A percentile compares a stretch with the other conserved stretches of the same genome.
Conservation (phyloP, 192 early-diverging fungal genomes). For the Entomortierella chlamydospora region DNA sequence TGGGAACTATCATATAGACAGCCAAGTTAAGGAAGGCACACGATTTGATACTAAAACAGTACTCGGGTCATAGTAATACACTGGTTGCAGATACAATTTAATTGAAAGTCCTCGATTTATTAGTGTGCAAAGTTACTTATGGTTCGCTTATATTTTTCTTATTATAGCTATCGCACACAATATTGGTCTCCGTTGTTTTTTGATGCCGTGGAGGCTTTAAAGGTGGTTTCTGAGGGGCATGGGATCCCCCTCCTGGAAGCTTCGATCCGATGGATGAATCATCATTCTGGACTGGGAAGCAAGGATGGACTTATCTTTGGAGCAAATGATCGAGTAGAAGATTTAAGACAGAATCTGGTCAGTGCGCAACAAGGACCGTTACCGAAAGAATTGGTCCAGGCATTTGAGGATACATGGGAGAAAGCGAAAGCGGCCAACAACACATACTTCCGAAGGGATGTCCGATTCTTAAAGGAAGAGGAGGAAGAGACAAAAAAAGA, state of each 20-base stretch:
- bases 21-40: conserved; percentile 8
- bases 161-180: conserved; percentile 19
- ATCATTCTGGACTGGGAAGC: conserved; percentile 25
- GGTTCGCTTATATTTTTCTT: neutral
- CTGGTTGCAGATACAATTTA: too few species aligned
- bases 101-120: too few species aligned
- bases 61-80: conserved; percentile 29
- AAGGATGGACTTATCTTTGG: conserved; percentile 37
- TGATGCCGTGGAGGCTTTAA: conserved; percentile 18
- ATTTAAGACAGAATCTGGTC: conserved; percentile 5
- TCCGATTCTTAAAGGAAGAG: neutral
- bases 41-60: conserved; percentile 35
- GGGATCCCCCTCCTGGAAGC: conserved; percentile 22
- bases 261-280: conserved; percentile 40
- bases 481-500: neutral
- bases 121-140: neutral
- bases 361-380: conserved; percentile 19
- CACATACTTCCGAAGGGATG: conserved; percentile 21
- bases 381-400: conserved; percentile 2
- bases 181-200: conserved; percentile 34
- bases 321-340: conserved; percentile 15
- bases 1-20: conserved; percentile 24
- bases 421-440: conserved; percentile 15
- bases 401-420: conserved; percentile 15
- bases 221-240: neutral